These are phyloP conservation scores for Sporisorium iseilematis-ciliati DNA, from an alignment of 1,284 basidiomycete species.

Conservation along the genomic window DNA sequence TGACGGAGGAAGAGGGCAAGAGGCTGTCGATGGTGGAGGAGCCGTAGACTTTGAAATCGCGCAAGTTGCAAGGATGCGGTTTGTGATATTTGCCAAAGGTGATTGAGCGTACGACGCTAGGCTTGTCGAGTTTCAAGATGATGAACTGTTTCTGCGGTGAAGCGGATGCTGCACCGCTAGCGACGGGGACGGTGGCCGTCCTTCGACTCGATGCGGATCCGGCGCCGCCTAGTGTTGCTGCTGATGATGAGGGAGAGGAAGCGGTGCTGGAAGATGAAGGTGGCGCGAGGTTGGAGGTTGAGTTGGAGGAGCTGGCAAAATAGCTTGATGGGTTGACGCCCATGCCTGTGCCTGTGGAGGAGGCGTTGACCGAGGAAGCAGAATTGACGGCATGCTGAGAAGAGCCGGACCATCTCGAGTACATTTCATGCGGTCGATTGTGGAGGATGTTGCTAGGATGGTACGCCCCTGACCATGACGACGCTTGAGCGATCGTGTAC, in stretches of 20 bases:
- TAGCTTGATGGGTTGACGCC: slow-evolving; percentile 27
- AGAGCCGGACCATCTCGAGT: slow-evolving; percentile 59
- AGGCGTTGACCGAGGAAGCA: slow-evolving; percentile 22
- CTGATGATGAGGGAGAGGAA: slow-evolving; percentile 24
- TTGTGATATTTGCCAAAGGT: slow-evolving; percentile 70
- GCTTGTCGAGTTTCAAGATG: slow-evolving; percentile 64
- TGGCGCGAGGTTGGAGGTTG: slow-evolving; percentile 19
- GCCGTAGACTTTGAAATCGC: slow-evolving; percentile 69
- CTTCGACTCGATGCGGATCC: slow-evolving; percentile 16
- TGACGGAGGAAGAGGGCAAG: slow-evolving; percentile 32
- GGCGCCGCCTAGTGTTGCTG: slow-evolving; percentile 6
- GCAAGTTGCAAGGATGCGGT: slow-evolving; percentile 69
- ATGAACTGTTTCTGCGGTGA: slow-evolving; percentile 66
- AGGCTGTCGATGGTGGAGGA: slow-evolving; percentile 56
- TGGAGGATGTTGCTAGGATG: slow-evolving; percentile 61
- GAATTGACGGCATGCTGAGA: slow-evolving; percentile 40
- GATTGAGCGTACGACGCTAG: slow-evolving; percentile 61
- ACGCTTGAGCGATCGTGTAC: slow-evolving; percentile 55
- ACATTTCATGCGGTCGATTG: slow-evolving; percentile 58
- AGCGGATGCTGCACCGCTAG: slow-evolving; percentile 3
- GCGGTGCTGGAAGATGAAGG: slow-evolving; percentile 25
- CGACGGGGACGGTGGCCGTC: slow-evolving; percentile 10
- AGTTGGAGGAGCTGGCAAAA: slow-evolving; percentile 18
- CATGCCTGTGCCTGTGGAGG: slow-evolving; percentile 26
- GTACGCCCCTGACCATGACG: slow-evolving; percentile 64